A percentile compares a stretch with the other conserved stretches of the same genome.
phyloP scores from a whole-genome alignment of 2,329 filamentous ascomycete genomes.

The Alternaria atra region DNA sequence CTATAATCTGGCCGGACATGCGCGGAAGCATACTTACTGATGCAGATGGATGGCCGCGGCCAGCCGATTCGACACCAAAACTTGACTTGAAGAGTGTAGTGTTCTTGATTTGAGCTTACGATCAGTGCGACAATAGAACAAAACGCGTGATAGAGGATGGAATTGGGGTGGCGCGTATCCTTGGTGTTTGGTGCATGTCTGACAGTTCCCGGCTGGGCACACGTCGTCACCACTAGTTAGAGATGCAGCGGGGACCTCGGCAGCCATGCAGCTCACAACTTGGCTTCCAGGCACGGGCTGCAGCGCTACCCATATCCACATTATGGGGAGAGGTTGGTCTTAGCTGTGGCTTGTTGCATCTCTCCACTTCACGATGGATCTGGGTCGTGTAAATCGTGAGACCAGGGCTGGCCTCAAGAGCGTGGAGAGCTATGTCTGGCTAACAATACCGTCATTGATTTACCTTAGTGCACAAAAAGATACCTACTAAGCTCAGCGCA shows the following conservation, averaged over 20 bases:
- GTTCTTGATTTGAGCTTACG: not conserved
- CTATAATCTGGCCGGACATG: slow-evolving; percentile 28
- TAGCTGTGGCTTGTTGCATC: slow-evolving; percentile 3
- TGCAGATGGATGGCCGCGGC: slow-evolving; percentile 6
- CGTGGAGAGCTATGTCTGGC: not conserved
- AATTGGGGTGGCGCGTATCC: slow-evolving; percentile 15
- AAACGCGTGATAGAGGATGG: slow-evolving; percentile 1
- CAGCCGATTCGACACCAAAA: slow-evolving; percentile 5
- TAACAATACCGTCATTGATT: not conserved
- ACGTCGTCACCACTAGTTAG: slow-evolving; percentile 16
- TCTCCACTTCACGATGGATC: not conserved
- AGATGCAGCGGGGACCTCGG: slow-evolving; percentile 13
- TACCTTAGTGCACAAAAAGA: not conserved
- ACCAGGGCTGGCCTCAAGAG: not conserved
- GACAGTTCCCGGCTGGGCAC: slow-evolving; percentile 15
- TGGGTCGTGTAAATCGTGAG: not conserved
- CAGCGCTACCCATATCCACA: slow-evolving; percentile 7
- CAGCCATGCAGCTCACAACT: slow-evolving; percentile 18
- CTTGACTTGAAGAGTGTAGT: slow-evolving; percentile 1
- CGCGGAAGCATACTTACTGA: slow-evolving; percentile 34
- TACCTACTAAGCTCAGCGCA: not conserved
- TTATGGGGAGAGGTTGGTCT: not conserved
- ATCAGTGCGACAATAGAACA: slow-evolving; percentile 3
- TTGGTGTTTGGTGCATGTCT: slow-evolving; percentile 16
- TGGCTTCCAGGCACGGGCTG: slow-evolving; percentile 14